A percentile compares a stretch with the other conserved stretches of the same genome.
These are phyloP conservation scores for Fraxinus excelsior DNA, from an alignment of 257 asterid genomes.

Conservation along the genomic window DNA sequence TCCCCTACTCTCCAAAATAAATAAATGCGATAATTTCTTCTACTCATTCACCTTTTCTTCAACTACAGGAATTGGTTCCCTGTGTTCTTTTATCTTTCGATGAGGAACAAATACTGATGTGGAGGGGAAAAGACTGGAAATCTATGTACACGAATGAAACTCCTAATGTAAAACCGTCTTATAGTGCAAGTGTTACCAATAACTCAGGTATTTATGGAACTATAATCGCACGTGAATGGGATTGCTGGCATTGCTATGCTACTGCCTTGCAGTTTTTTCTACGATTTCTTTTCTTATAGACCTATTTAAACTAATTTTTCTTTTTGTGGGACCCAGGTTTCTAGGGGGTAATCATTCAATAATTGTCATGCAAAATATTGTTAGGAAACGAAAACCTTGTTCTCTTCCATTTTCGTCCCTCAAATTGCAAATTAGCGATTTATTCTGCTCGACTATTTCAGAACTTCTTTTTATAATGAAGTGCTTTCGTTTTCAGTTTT, in stretches of 20 bases:
- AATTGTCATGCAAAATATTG: too few relatives aligned
- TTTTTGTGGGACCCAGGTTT: neutral
- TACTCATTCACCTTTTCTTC: conserved; percentile 20
- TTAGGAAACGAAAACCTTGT: neutral
- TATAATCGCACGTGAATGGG: neutral
- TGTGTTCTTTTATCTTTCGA: conserved; percentile 88
- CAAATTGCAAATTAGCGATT: too few relatives aligned
- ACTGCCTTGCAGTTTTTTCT: neutral
- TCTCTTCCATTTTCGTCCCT: neutral
- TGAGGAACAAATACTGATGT: conserved; percentile 83
- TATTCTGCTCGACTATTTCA: neutral
- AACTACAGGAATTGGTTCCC: conserved; percentile 84
- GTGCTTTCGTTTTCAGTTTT: too few relatives aligned
- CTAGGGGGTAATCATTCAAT: too few relatives aligned
- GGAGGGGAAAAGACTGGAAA: conserved; percentile 97
- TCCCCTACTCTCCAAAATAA: neutral
- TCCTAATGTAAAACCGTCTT: conserved; percentile 33
- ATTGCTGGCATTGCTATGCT: neutral
- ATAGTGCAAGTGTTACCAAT: conserved; percentile 29
- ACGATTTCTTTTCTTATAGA: neutral
- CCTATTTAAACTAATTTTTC: neutral
- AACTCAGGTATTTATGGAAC: conserved; percentile 45
- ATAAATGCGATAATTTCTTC: neutral
- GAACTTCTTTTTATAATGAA: too few relatives aligned
- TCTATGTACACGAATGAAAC: conserved; percentile 49